Percentiles rank a stretch among this genome's conserved stretches.
These are phyloP conservation scores for Candida argentea DNA, from an alignment of 805 yeast genomes.

Conservation along the genomic window DNA sequence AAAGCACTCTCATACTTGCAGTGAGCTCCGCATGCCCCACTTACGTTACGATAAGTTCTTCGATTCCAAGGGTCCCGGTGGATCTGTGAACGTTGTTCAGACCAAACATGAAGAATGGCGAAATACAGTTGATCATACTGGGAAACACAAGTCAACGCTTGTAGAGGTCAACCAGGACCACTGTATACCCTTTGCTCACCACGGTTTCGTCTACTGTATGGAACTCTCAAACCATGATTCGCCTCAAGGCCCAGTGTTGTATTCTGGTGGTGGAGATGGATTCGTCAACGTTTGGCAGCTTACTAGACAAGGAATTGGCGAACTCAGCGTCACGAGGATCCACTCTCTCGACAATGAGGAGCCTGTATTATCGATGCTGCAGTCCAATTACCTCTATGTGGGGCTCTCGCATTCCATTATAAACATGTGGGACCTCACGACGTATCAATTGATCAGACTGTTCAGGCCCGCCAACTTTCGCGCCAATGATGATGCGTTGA, in stretches of 20 bases:
- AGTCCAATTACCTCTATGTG: constrained; percentile 63
- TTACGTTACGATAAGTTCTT: constrained; percentile 75
- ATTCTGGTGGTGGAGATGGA: constrained; percentile 86
- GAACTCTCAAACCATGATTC: constrained; percentile 3
- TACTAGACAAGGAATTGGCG: constrained; percentile 1
- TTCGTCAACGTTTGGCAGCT: constrained; percentile 68
- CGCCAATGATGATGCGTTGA: constrained; percentile 36
- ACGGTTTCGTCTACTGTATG: constrained; percentile 80
- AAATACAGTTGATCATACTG: too few relatives aligned
- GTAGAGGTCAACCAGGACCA: constrained; percentile 62
- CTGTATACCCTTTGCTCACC: constrained; percentile 74
- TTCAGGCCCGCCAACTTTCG: constrained; percentile 15
- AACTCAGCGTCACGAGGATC: constrained; percentile 7
- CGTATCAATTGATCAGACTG: constrained; percentile 55
- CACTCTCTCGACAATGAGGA: constrained; percentile 51
- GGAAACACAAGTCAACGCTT: constrained; percentile 17
- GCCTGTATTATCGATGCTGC: constrained; percentile 60
- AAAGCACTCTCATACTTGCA: not conserved
- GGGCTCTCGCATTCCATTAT: constrained; percentile 69
- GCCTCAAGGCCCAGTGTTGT: constrained; percentile 8
- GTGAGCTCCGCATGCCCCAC: constrained; percentile 32
- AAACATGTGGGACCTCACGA: constrained; percentile 81
- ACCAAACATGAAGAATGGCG: constrained; percentile 14
- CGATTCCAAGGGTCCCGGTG: constrained; percentile 84
- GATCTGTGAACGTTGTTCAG: constrained; percentile 27